These are phyloP conservation scores for Xylariaceae sp. DNA, from an alignment of 2,329 filamentous ascomycete species.

Conservation along the genomic window DNA sequence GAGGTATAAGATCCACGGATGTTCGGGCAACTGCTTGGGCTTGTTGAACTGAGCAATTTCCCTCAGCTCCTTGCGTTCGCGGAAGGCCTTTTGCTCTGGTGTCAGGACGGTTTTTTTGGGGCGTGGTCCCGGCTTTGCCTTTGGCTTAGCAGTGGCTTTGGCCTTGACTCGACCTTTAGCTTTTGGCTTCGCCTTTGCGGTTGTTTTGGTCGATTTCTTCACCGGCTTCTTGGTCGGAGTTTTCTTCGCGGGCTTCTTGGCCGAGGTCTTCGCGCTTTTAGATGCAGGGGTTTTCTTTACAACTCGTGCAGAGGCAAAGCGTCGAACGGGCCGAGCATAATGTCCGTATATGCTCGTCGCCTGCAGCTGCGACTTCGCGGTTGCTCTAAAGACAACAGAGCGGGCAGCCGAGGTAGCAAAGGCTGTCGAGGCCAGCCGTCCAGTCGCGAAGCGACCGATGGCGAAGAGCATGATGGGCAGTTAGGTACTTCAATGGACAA, in stretches of 20 bases:
- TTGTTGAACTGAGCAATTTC: conserved; percentile 40
- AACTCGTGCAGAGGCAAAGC: conserved; percentile 19
- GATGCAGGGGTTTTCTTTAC: conserved; percentile 19
- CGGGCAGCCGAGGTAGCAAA: conserved; percentile 22
- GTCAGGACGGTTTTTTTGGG: conserved; percentile 6
- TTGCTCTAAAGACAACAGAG: conserved; percentile 19
- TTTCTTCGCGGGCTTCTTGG: conserved; percentile 28
- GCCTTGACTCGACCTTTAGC: neutral
- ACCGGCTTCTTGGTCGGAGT: conserved; percentile 16
- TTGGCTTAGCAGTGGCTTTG: neutral
- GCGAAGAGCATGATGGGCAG: conserved; percentile 40
- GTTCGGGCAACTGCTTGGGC: conserved; percentile 34
- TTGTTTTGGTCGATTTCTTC: conserved; percentile 1
- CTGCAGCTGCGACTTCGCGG: conserved; percentile 6
- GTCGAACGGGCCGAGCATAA: conserved; percentile 7
- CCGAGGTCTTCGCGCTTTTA: conserved; percentile 14
- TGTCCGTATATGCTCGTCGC: conserved; percentile 2
- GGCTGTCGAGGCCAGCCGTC: conserved; percentile 31
- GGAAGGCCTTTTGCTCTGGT: conserved; percentile 26
- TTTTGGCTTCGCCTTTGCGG: conserved; percentile 7
- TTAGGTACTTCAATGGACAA: conserved; percentile 4
- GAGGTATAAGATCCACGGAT: no score
- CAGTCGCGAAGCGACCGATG: conserved; percentile 38
- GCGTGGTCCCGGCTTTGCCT: neutral
- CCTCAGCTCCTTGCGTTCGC: conserved; percentile 34